Evolutionary conservation across 2,329 filamentous ascomycete genomes (phyloP), one percentile per base, ranked within the genome.

Genomic region (Fusarium poae): DNA sequence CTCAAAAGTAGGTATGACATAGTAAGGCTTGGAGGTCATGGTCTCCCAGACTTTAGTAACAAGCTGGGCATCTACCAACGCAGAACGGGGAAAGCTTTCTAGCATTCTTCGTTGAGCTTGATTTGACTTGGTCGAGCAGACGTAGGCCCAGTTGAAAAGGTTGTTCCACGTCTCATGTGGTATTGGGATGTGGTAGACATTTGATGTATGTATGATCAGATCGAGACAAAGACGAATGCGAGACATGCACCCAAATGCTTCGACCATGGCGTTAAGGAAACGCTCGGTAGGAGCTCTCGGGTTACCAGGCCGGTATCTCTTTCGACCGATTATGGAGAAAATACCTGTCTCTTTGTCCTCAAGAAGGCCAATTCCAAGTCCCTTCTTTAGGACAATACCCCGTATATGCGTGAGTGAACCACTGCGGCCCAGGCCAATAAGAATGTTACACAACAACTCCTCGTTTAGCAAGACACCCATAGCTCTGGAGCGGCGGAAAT

Each of bases 191-290:
- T 80, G 67, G 77, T 91, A 92, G 9, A 81, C 80, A 2, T 79
- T 79, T 0, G 91, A 90, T 48, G 94, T 76, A 70, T 86, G 86
- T 62, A 91, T 84, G 15, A 94, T 79, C 1, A 91, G 73, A 40
- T 85, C 82, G 27, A 90, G 74, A 15, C 88, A 91, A 3, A 83
- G 81, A 1, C 82, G 75, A 6, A 93, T 82, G 56, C 90, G 83
- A 48, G 86, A 89, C 77, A 90, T 92, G 64, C 83, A 84, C n/a
- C 90, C 86, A 66, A 90, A 92, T 2, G 84, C 82, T 74, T 93
- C 89, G 8, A 90, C 89, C n/a, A 94, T 79, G 11, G 89, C 85
- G 56, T 86, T 82, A 23, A 95, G 82, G 1, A 94, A 81, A 3
- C 81, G 80, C 10, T 76, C 66, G 1, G 86, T 88, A 3, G 92